Conservation (phyloP, 2,329 filamentous ascomycete genomes). For the Ophiocordyceps camponoti-leonardi region DNA sequence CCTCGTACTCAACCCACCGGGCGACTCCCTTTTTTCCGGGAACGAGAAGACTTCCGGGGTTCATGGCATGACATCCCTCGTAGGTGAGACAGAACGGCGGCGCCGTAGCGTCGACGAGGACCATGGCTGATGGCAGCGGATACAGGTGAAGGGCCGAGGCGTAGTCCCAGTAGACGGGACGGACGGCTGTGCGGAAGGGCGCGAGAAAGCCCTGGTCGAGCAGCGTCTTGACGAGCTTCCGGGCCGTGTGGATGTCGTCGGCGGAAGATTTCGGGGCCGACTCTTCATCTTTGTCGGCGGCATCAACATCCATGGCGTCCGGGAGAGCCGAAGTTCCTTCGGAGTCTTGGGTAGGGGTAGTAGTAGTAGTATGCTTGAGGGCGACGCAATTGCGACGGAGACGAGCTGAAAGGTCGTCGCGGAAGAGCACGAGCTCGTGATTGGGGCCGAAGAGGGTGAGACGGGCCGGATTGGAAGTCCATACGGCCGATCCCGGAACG, state of each 20-base stretch:
- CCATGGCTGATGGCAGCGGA: constrained; percentile 68
- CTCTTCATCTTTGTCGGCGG: constrained; percentile 6
- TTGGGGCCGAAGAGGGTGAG: constrained; percentile 72
- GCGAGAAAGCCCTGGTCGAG: constrained; percentile 80
- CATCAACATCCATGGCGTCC: constrained; percentile 24
- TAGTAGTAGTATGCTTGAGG: constrained; percentile 33
- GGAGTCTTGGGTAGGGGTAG: constrained; percentile 14
- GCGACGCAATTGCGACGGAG: constrained; percentile 61
- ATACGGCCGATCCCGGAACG: constrained; percentile 44
- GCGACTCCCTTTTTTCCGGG: constrained; percentile 50
- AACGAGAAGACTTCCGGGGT: constrained; percentile 65
- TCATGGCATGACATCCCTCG: constrained; percentile 91
- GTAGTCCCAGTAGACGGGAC: constrained; percentile 86
- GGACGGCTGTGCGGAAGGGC: constrained; percentile 63
- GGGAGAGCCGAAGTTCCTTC: constrained; percentile 4
- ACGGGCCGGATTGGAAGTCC: constrained; percentile 76
- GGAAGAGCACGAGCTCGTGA: constrained; percentile 73
- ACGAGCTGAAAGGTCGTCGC: constrained; percentile 72
- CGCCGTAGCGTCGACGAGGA: constrained; percentile 67
- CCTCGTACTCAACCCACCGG: constrained; percentile 78
- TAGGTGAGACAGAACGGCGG: constrained; percentile 79
- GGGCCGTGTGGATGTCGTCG: constrained; percentile 40
- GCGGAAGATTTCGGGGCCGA: constrained; percentile 8
- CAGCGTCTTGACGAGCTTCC: constrained; percentile 75
- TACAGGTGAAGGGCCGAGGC: constrained; percentile 63